Percentiles rank a stretch among this genome's conserved stretches.
Evolutionary conservation across 108 stramenopile species (phyloP).

Genomic region (Nannochloropsis gaditana): DNA sequence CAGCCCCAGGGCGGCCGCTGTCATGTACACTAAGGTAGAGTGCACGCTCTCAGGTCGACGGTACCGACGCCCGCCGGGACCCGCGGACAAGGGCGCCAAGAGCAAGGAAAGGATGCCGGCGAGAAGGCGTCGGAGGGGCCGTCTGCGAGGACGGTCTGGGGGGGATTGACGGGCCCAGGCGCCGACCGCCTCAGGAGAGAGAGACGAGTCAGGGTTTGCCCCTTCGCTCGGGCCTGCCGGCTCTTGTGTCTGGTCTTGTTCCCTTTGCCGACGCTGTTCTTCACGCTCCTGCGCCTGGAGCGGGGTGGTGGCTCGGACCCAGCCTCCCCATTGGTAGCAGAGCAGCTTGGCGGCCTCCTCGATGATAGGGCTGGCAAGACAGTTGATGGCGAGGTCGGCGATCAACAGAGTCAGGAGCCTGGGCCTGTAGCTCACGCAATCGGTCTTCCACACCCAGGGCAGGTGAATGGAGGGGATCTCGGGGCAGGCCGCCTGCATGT

Average conservation of each 20-base stretch:
- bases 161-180: not conserved
- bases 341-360: constrained; percentile 74
- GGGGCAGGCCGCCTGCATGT: not conserved
- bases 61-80: not conserved
- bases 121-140: constrained; percentile 15
- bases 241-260: not conserved
- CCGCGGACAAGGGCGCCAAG: not conserved
- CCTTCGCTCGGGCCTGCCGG: not conserved
- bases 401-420: constrained; percentile 58
- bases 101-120: not conserved
- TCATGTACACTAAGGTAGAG: constrained; percentile 39
- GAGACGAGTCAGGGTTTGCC: not conserved
- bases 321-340: constrained; percentile 50
- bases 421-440: not conserved
- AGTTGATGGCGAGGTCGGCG: constrained; percentile 69
- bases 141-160: not conserved
- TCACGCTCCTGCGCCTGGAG: not conserved
- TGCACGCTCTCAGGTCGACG: constrained; percentile 30
- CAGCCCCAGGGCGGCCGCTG: constrained; percentile 39
- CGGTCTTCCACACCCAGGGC: not conserved
- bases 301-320: not conserved
- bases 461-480: not conserved
- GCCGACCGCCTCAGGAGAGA: not conserved
- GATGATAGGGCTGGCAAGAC: constrained; percentile 69
- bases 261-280: not conserved